Evolutionary conservation across 2,329 filamentous ascomycete species (phyloP).

Genomic region (Boeremia lycopersici): DNA sequence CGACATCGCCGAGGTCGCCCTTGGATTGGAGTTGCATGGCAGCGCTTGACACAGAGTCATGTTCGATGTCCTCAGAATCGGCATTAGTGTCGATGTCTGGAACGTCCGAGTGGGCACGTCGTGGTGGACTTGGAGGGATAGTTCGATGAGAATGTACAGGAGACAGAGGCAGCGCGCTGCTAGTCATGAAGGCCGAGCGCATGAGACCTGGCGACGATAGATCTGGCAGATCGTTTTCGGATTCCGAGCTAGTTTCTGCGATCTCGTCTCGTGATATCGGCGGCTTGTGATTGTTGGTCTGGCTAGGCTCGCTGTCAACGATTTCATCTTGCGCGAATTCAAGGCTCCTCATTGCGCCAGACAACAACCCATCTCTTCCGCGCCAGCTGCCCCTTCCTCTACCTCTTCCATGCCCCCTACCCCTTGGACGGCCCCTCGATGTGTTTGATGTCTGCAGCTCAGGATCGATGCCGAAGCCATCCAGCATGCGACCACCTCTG

Average conservation of each 20-base stretch:
- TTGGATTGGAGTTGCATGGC: slow-evolving; percentile 20
- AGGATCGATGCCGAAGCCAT: slow-evolving; percentile 11
- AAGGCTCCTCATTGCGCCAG: neutral
- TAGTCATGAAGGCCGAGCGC: slow-evolving; percentile 40
- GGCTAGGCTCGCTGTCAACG: neutral
- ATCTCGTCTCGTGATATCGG: neutral
- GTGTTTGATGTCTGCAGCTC: slow-evolving; percentile 2
- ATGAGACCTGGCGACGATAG: slow-evolving; percentile 29
- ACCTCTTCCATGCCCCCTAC: slow-evolving; percentile 19
- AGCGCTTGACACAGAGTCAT: slow-evolving; percentile 20
- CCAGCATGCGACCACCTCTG: slow-evolving; percentile 19
- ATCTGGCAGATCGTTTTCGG: slow-evolving; percentile 9
- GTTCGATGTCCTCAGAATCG: slow-evolving; percentile 4
- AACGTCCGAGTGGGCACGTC: slow-evolving; percentile 8
- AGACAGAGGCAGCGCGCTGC: slow-evolving; percentile 37
- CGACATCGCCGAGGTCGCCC: neutral
- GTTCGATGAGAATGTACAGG: slow-evolving; percentile 16
- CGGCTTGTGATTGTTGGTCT: neutral
- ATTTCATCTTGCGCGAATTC: slow-evolving; percentile 7
- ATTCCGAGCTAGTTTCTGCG: slow-evolving; percentile 17
- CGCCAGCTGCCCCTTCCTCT: slow-evolving; percentile 25
- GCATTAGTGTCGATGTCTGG: slow-evolving; percentile 5
- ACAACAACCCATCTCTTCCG: slow-evolving; percentile 1
- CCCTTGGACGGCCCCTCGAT: slow-evolving; percentile 16
- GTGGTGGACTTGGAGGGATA: neutral